These are phyloP conservation scores for Xylaria longipes DNA, from an alignment of 495 filamentous ascomycete genomes.

Conservation along the genomic window DNA sequence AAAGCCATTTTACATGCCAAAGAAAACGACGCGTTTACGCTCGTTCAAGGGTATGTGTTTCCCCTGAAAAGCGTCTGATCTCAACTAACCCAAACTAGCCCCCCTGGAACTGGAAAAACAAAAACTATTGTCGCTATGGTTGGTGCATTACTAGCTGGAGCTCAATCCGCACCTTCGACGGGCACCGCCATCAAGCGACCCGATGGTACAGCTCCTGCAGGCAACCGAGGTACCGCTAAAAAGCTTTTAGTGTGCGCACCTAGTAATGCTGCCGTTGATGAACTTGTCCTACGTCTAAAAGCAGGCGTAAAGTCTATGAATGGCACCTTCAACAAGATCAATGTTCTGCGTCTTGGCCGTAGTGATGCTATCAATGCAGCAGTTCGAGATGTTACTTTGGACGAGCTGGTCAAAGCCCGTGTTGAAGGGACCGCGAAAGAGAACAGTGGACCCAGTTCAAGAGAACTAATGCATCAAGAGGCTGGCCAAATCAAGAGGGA, in stretches of 20 bases:
- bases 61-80: background rate
- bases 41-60: constrained; percentile 79
- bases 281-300: constrained; percentile 92
- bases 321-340: constrained; percentile 74
- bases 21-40: constrained; percentile 93
- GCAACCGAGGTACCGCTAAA: constrained; percentile 55
- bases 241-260: constrained; percentile 95
- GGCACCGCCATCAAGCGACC: constrained; percentile 59
- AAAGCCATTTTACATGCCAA: constrained; percentile 89
- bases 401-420: constrained; percentile 83
- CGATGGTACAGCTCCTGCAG: constrained; percentile 38
- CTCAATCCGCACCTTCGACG: constrained; percentile 52
- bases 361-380: constrained; percentile 91
- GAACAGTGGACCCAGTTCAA: constrained; percentile 62
- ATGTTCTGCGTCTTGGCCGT: constrained; percentile 88
- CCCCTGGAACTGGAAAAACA: constrained; percentile 95
- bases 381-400: constrained; percentile 90
- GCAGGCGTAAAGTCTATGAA: constrained; percentile 79
- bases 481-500: constrained; percentile 77
- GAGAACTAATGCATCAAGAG: constrained; percentile 81
- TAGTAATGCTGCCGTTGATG: constrained; percentile 96
- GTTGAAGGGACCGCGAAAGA: constrained; percentile 60
- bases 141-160: constrained; percentile 76
- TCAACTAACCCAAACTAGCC: constrained; percentile 50
- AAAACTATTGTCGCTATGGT: constrained; percentile 98